Evolutionary conservation across 2,329 filamentous ascomycete genomes (phyloP), one percentile per base, ranked within the genome.

Genomic region (Hypoxylon sp.): DNA sequence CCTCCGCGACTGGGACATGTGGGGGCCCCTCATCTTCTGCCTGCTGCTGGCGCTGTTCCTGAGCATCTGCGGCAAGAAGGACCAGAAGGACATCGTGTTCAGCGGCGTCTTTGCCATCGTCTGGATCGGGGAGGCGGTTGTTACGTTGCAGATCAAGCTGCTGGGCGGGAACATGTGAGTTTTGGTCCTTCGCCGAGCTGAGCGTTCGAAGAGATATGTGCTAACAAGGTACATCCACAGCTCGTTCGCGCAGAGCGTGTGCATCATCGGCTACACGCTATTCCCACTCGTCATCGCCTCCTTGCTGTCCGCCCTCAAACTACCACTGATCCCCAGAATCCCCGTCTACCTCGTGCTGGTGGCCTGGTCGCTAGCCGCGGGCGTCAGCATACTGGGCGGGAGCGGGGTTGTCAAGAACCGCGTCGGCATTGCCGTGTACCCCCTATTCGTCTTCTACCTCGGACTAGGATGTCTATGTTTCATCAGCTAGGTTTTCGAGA

Each of bases 61-160:
- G 62, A 97, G 94, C 71, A 87, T 97, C 76, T 88, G 91, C 67
- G 93, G 93, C 12, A 86, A 89, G 71, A 84, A 86, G 1, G 87
- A 93, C 49, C 96, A 99, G 82, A 92, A 91, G 75, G 93, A 94
- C 65, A 81, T 92, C 40, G 94, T 98, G 26, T 99, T 99, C 78
- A 96, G 93, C 33, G 96, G 96, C 3, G 93, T 99, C 46, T 99
- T 99, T 80, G 93, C 93, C 49, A 92, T 97, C 80, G 91, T 99
- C 56, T 99, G 96, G 96, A 89, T 99, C 62, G 96, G 94, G 26
- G 94, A 98, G 82, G 94, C 94, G 0, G 91, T 97, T 2, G 96
- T 99, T 63, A 99, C 96, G n/a, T 81, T 97, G 76, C 96, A 99
- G 85, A 98, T 99, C 79, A 97, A 97, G 82, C 83, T 99, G 72